Conservation (phyloP, 1,139 yeast genomes). For the Candida anutae region DNA sequence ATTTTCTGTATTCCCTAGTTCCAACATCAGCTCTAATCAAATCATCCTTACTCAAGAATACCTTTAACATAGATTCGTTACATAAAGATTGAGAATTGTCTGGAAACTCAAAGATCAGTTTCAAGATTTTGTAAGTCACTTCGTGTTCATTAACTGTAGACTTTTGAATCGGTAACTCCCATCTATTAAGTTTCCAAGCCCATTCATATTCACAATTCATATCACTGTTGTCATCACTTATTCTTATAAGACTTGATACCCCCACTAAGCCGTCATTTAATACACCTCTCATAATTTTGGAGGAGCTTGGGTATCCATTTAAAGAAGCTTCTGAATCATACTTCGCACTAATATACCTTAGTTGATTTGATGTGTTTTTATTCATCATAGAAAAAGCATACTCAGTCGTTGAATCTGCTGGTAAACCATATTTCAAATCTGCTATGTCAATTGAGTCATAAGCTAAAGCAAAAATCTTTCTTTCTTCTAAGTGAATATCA, state of each 20-base stretch:
- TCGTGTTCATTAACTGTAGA: slow-evolving; percentile 28
- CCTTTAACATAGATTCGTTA: slow-evolving; percentile 12
- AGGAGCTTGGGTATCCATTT: slow-evolving; percentile 6
- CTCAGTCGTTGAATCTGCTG: slow-evolving; percentile 45
- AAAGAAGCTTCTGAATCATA: slow-evolving; percentile 39
- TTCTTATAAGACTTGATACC: slow-evolving; percentile 32
- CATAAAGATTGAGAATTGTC: slow-evolving; percentile 8
- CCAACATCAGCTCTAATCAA: slow-evolving; percentile 5
- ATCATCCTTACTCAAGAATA: slow-evolving; percentile 9
- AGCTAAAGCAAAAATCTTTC: slow-evolving; percentile 22
- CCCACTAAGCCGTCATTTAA: slow-evolving; percentile 42
- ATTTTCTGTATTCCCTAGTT: slow-evolving; percentile 10
- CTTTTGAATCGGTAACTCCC: slow-evolving; percentile 53
- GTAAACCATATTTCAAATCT: slow-evolving; percentile 59
- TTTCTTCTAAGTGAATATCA: slow-evolving; percentile 4
- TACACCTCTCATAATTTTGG: slow-evolving; percentile 28
- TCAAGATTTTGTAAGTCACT: slow-evolving; percentile 40
- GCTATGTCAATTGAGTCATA: slow-evolving; percentile 49
- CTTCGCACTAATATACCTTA: slow-evolving; percentile 50
- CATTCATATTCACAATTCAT: slow-evolving; percentile 26
- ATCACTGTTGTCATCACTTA: slow-evolving; percentile 11
- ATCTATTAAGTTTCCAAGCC: slow-evolving; percentile 65
- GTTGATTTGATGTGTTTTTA: slow-evolving; percentile 27
- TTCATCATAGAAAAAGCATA: slow-evolving; percentile 41
- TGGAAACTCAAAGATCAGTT: slow-evolving; percentile 28